Conservation (phyloP, 1,284 basidiomycete species). For the Trichosporon faecale region DNA sequence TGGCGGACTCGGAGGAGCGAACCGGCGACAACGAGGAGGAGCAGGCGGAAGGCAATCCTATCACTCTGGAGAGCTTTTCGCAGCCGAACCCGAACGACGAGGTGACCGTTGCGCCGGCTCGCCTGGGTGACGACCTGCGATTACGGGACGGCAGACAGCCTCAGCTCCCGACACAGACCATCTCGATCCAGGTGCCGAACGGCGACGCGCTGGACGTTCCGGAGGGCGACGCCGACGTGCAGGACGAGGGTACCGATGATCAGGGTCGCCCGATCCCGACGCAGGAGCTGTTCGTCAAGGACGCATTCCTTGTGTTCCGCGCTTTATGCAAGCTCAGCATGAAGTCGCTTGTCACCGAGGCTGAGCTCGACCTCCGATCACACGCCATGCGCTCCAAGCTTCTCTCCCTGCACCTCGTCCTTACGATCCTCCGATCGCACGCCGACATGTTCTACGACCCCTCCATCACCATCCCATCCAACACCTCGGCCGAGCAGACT, state of each 20-base stretch:
- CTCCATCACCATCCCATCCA: conserved; percentile 79
- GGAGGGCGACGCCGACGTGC: conserved; percentile 36
- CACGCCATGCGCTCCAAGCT: conserved; percentile 95
- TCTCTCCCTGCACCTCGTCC: conserved; percentile 84
- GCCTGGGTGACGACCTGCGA: conserved; percentile 21
- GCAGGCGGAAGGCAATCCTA: neutral
- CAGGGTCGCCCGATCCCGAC: conserved; percentile 40
- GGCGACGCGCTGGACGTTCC: conserved; percentile 43
- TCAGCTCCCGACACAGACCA: conserved; percentile 32
- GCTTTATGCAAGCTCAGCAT: conserved; percentile 96
- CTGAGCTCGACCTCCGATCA: conserved; percentile 87
- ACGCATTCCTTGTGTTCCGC: conserved; percentile 92
- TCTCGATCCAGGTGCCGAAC: conserved; percentile 43
- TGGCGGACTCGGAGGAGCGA: neutral
- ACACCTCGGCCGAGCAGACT: conserved; percentile 76
- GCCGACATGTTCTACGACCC: conserved; percentile 84
- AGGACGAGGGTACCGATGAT: conserved; percentile 32
- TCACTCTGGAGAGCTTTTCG: conserved; percentile 35
- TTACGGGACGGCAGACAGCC: neutral
- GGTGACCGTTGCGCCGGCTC: conserved; percentile 41
- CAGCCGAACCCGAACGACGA: conserved; percentile 51
- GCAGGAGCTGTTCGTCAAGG: conserved; percentile 84
- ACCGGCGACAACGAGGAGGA: conserved; percentile 6
- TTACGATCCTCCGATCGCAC: conserved; percentile 88
- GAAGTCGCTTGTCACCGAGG: conserved; percentile 89